Evolutionary conservation across 306 rosid genomes (phyloP), one percentile per base, ranked within the genome.

Genomic region (Pachyrhizus erosus): DNA sequence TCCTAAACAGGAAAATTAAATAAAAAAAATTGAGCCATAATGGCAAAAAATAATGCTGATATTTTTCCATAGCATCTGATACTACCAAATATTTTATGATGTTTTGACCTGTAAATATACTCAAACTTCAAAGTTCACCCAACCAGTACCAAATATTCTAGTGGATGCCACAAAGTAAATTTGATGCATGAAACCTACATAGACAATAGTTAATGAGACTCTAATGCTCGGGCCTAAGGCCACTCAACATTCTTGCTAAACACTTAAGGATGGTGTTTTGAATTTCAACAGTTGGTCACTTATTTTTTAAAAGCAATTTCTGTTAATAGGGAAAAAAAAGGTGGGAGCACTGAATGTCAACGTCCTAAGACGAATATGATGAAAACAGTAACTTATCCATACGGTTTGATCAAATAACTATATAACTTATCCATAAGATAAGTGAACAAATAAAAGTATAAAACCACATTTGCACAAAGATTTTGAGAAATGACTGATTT

Each of bases 401-500:
- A 34, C 58, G 49, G 67, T 69, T 48, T 78, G 52, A 54, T 75
- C 46, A 57, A 75, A 57, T 15, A n/a, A 75, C 9, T 5, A 12
- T 69, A 34, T 18, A 20, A 5, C 18, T 52, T 37, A 64, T 6
- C 37, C 34, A 29, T 13, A 34, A 37, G 76, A 73, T 20, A 78
- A 78, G 54, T 1, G 31, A 68, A 49, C 54, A 39, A 27, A 34
- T 60, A 62, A n/a, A n/a, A n/a, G n/a, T n/a, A n/a, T n/a, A n/a
- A 72, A 76, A 40, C 49, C 68, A 75, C 58, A 48, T 45, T 64
- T 18, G 57, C 70, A 43, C n/a, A 67, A 17, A 33, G n/a, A 27
- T 67, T 43, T 73, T 37, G 51, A 68, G 18, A 81, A 73, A 83
- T 69, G 49, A 57, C 39, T 65, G 37, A 27, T 48, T 45, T 54